These are phyloP conservation scores for Penicillium verrucosum DNA, from an alignment of 2,329 filamentous ascomycete genomes.

Conservation along the genomic window DNA sequence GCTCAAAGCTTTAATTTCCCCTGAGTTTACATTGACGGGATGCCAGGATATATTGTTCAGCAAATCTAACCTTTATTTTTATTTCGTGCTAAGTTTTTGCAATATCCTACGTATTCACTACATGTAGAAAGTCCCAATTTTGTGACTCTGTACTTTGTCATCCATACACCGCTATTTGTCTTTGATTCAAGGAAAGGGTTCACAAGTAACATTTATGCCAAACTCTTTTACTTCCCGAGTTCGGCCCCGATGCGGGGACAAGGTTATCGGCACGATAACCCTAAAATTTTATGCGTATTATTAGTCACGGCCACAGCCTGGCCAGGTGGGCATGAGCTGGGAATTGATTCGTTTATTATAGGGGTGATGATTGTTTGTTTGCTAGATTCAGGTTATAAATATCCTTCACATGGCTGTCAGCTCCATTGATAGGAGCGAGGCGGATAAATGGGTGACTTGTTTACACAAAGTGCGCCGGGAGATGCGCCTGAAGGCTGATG, in stretches of 20 bases:
- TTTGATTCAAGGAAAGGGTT: not conserved
- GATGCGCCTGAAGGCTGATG: constrained; percentile 4
- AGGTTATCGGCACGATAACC: not conserved
- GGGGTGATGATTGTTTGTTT: too few species aligned
- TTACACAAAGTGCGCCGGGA: not conserved
- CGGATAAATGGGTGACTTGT: constrained; percentile 1
- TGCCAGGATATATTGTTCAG: too few species aligned
- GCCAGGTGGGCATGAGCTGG: too few species aligned
- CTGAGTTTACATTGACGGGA: too few species aligned
- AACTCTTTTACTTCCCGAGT: not conserved
- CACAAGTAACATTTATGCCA: not conserved
- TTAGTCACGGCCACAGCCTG: too few species aligned
- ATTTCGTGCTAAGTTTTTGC: too few species aligned
- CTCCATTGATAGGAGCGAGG: not conserved
- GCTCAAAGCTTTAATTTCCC: too few species aligned
- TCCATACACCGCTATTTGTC: not conserved
- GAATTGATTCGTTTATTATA: too few species aligned
- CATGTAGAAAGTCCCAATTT: too few species aligned
- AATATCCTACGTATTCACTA: not conserved
- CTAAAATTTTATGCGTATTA: not conserved
- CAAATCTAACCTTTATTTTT: too few species aligned
- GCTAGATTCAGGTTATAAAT: too few species aligned
- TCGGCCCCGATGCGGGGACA: not conserved
- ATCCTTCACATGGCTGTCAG: not conserved
- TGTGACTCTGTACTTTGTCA: not conserved